phyloP scores from a whole-genome alignment of 768 basidiomycete species.

The Kwoniella bestiolae region DNA sequence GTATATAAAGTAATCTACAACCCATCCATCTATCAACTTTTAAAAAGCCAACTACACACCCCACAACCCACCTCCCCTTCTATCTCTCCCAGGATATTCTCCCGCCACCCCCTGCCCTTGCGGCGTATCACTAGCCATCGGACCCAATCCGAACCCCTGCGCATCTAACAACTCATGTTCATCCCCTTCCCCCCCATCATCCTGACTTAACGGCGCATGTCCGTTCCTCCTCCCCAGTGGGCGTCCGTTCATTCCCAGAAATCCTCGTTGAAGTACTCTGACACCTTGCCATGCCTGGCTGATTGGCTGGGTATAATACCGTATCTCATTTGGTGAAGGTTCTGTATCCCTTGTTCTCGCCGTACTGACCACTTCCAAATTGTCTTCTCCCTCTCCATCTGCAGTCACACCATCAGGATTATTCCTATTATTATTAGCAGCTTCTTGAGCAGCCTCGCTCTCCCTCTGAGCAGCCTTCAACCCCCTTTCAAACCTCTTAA shows the following conservation, averaged over 20 bases:
- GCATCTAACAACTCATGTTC: conserved; percentile 53
- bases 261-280: conserved; percentile 41
- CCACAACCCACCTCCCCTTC: conserved; percentile 26
- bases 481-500: conserved; percentile 53
- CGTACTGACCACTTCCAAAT: conserved; percentile 22
- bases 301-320: conserved; percentile 41
- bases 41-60: conserved; percentile 13
- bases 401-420: conserved; percentile 1
- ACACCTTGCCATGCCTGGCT: conserved; percentile 35
- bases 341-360: conserved; percentile 1
- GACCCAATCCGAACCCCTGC: conserved; percentile 46
- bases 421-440: conserved; percentile 27
- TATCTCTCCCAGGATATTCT: conserved; percentile 17
- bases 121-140: conserved; percentile 33
- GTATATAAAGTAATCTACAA: neutral
- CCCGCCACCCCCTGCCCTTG: neutral
- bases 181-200: conserved; percentile 19
- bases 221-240: conserved; percentile 19
- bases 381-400: conserved; percentile 14
- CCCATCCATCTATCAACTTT: neutral
- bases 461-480: conserved; percentile 43
- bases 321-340: conserved; percentile 25
- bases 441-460: conserved; percentile 43
- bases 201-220: conserved; percentile 33
- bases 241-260: conserved; percentile 46